Percentiles rank a stretch among this genome's conserved stretches.
phyloP scores from a whole-genome alignment of 306 rosid genomes.

The Vigna mungo region DNA sequence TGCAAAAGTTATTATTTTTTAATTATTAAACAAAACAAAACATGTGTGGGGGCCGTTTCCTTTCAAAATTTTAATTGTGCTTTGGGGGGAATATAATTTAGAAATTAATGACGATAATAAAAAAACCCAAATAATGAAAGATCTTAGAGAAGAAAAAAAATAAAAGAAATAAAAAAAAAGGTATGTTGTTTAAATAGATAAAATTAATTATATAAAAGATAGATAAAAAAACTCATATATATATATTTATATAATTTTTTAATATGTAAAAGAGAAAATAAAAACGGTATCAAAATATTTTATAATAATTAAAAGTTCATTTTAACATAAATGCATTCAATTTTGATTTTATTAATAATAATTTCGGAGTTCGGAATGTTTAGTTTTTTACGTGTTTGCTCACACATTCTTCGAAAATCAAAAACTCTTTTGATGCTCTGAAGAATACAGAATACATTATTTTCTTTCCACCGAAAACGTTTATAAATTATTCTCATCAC shows the following conservation, averaged over 20 bases:
- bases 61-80: conserved; percentile 4
- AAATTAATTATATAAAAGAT: background rate
- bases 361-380: too few species aligned
- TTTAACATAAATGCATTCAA: background rate
- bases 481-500: too few species aligned
- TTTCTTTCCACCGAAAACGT: too few species aligned
- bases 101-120: too few species aligned
- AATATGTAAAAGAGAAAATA: background rate
- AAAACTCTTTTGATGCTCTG: too few species aligned
- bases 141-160: background rate
- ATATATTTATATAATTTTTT: background rate
- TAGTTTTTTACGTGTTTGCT: too few species aligned
- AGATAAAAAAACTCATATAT: too few species aligned
- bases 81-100: background rate
- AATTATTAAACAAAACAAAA: background rate
- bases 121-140: too few species aligned
- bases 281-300: background rate
- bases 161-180: too few species aligned
- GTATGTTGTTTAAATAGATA: background rate
- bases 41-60: background rate
- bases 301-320: background rate
- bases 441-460: too few species aligned
- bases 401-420: too few species aligned
- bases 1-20: background rate
- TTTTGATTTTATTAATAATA: too few species aligned